Percentiles rank a stretch among this genome's conserved stretches.
phyloP scores from a whole-genome alignment of 768 basidiomycete genomes.

The Phlebiopsis gigantea region DNA sequence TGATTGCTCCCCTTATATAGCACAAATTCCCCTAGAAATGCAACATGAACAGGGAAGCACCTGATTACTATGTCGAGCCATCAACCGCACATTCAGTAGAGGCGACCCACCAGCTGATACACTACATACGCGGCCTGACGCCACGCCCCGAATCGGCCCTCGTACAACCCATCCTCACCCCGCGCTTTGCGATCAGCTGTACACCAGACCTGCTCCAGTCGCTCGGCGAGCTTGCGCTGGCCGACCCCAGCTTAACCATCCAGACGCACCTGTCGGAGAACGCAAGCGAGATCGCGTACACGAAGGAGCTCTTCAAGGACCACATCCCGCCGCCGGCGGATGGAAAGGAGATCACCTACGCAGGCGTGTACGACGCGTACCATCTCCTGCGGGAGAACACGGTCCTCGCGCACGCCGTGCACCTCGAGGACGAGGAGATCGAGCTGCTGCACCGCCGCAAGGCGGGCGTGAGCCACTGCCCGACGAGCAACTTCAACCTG shows the following conservation, averaged over 20 bases:
- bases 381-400: constrained; percentile 76
- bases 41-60: constrained; percentile 79
- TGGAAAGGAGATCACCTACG: constrained; percentile 44
- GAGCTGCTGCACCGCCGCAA: constrained; percentile 56
- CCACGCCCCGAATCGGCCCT: constrained; percentile 32
- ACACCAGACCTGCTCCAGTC: constrained; percentile 58
- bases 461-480: constrained; percentile 89
- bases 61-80: constrained; percentile 65
- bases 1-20: background rate
- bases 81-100: constrained; percentile 53
- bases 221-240: constrained; percentile 56
- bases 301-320: constrained; percentile 52
- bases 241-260: constrained; percentile 61
- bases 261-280: constrained; percentile 96
- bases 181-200: constrained; percentile 94
- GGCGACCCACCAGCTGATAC: constrained; percentile 60
- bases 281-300: constrained; percentile 59
- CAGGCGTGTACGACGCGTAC: constrained; percentile 75
- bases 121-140: constrained; percentile 58
- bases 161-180: constrained; percentile 88
- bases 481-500: constrained; percentile 90
- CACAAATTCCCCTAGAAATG: constrained; percentile 54
- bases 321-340: constrained; percentile 26
- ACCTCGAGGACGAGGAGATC: constrained; percentile 70
- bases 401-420: constrained; percentile 83